Base-by-base conservation (phyloP, 2,329 filamentous ascomycete genomes). In the Fusarium sp. region DNA sequence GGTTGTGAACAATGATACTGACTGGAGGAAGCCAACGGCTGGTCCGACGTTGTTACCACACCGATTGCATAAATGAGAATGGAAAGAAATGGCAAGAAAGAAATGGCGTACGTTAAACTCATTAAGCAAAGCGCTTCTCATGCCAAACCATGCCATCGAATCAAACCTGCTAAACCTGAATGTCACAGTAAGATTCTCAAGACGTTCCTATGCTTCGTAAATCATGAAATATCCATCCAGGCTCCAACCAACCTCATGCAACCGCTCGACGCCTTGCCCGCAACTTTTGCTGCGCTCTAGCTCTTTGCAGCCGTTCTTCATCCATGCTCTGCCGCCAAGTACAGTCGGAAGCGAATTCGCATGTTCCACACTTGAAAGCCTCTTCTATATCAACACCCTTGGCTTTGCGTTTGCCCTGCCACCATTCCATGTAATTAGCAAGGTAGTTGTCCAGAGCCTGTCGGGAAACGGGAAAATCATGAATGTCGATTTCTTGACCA, bases 311-410 rank as follows among this genome's bases (percentile, higher is more conserved):
- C 6, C 66, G 61, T 70, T 90, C 86, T 57, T 86, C 82, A 50
- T 93, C 86, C 75, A 90, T 88, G 10, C 81, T 80, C 66, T 83
- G 80, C 33, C 93, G 81, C 94, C 94, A 98, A 11, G 84, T 82
- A 73, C 94, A 98, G 2, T 79, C 81, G 3, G 91, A 88, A 0
- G 83, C 85, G 73, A 97, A 97, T 65, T 96, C 92, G 71, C 94
- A 98, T 21, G 82, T 86, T 17, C 86, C 79, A 72, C 94, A 98
- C 74, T 97, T 98, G 76, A 89, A 96, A 0, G 92, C 91, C 67
- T 97, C 93, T 69, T 93, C 88, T 7, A 96, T 83, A 7, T 85
- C 82, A 3, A 97, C 93, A 0, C 94, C 94, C 8, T 82, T 81
- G 0, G 93, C 86, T 45, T 83, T 77, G 14, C 93, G 80, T 67